These are phyloP conservation scores for Coemansia pectinata DNA, from an alignment of 192 early-diverging fungal species.

Conservation along the genomic window DNA sequence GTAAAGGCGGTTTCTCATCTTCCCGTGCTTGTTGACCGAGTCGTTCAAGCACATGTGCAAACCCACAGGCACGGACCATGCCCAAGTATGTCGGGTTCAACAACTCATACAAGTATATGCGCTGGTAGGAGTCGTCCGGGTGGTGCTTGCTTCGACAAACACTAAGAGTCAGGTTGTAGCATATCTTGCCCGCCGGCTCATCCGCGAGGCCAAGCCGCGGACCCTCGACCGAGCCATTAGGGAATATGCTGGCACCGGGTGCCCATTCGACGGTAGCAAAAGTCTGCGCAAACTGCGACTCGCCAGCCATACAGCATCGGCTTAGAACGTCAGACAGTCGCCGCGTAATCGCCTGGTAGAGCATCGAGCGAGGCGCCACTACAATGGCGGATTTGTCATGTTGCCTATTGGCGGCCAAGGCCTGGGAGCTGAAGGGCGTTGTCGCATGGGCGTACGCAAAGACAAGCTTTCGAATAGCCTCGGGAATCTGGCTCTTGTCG, in stretches of 20 bases:
- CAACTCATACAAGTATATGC: too few species aligned
- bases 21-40: not conserved
- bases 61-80: not conserved
- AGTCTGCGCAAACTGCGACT: not conserved
- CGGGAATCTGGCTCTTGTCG: not conserved
- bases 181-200: not conserved
- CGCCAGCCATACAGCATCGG: not conserved
- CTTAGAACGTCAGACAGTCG: not conserved
- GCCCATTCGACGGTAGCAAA: not conserved
- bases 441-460: not conserved
- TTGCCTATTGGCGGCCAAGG: not conserved
- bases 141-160: not conserved
- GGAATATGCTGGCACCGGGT: not conserved
- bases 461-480: not conserved
- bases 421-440: not conserved
- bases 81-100: not conserved
- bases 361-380: not conserved
- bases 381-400: not conserved
- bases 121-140: not conserved
- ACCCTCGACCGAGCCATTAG: not conserved
- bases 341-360: not conserved
- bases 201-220: not conserved
- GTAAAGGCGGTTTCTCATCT: not conserved
- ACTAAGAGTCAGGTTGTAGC: not conserved
- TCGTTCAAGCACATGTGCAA: not conserved